These are phyloP conservation scores for Fusarium scirpi DNA, from an alignment of 2,329 filamentous ascomycete genomes.

Conservation along the genomic window DNA sequence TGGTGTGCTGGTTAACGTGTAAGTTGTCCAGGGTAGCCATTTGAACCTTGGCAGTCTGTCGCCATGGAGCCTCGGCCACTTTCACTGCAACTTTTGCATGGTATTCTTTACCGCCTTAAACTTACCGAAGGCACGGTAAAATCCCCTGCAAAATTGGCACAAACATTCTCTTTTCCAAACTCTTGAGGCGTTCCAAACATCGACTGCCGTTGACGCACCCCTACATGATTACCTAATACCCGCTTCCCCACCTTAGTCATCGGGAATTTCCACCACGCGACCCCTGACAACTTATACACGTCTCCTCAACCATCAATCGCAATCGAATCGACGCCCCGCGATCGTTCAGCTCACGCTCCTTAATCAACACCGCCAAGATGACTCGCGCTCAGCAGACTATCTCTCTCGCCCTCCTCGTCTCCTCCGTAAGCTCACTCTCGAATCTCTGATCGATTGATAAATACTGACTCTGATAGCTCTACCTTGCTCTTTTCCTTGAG, in stretches of 20 bases:
- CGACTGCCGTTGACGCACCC: neutral
- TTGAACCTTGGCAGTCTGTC: too few relatives aligned
- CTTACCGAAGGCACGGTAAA: too few relatives aligned
- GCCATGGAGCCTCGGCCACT: too few relatives aligned
- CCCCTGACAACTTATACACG: constrained; percentile 47
- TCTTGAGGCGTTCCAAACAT: neutral
- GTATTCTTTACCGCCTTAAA: too few relatives aligned
- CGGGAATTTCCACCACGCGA: constrained; percentile 28
- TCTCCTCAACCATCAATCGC: constrained; percentile 43
- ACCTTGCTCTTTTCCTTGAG: constrained; percentile 86
- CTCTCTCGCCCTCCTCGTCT: constrained; percentile 86
- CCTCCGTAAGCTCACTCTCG: constrained; percentile 73
- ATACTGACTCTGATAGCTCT: constrained; percentile 71
- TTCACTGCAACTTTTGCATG: too few relatives aligned
- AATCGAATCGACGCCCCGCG: constrained; percentile 4
- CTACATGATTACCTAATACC: constrained; percentile 17
- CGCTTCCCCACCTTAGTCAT: constrained; percentile 29
- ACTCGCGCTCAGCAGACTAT: constrained; percentile 94
- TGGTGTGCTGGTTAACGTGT: too few relatives aligned
- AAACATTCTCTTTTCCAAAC: constrained; percentile 13
- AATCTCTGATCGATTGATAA: constrained; percentile 11
- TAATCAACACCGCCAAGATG: constrained; percentile 68
- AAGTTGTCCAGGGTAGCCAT: too few relatives aligned
- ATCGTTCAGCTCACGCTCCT: constrained; percentile 13
- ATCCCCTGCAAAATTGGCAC: too few relatives aligned